Evolutionary conservation across 23 red algal genomes (phyloP).

Genomic region (Gracilaria caudata): DNA sequence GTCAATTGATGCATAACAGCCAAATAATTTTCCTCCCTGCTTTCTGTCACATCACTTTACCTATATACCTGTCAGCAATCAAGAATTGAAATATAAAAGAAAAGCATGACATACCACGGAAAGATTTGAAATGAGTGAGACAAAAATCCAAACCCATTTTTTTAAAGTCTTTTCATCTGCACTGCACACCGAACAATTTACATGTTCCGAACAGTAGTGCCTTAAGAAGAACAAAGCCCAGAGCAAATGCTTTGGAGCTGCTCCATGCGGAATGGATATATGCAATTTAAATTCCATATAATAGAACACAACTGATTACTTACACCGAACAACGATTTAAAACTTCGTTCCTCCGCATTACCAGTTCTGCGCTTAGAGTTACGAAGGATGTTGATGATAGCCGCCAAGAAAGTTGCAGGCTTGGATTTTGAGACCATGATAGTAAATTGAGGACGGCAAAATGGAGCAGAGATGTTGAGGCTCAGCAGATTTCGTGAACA

Average conservation of each 20-base stretch:
- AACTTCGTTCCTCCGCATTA: background rate
- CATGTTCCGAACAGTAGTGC: background rate
- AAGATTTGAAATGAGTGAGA: background rate
- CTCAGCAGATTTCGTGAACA: too few relatives aligned
- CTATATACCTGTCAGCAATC: too few relatives aligned
- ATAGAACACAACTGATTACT: background rate
- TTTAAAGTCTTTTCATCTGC: background rate
- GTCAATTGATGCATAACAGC: background rate
- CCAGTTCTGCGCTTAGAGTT: background rate
- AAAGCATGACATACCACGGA: too few relatives aligned
- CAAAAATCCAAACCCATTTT: background rate
- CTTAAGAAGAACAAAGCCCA: background rate
- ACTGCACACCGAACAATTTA: background rate
- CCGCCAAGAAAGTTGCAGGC: too few relatives aligned
- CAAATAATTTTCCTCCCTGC: background rate
- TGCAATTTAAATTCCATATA: background rate
- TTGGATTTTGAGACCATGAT: too few relatives aligned
- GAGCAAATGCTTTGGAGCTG: background rate
- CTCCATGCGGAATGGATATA: background rate
- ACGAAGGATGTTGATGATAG: too few relatives aligned
- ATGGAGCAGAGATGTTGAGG: too few relatives aligned
- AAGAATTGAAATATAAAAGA: too few relatives aligned
- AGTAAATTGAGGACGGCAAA: too few relatives aligned
- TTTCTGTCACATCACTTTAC: too few relatives aligned
- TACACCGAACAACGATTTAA: background rate